Percentiles rank a stretch among this genome's conserved stretches.
Conservation (phyloP, 2,329 filamentous ascomycete species). For the Phialemonium atrogriseum region DNA sequence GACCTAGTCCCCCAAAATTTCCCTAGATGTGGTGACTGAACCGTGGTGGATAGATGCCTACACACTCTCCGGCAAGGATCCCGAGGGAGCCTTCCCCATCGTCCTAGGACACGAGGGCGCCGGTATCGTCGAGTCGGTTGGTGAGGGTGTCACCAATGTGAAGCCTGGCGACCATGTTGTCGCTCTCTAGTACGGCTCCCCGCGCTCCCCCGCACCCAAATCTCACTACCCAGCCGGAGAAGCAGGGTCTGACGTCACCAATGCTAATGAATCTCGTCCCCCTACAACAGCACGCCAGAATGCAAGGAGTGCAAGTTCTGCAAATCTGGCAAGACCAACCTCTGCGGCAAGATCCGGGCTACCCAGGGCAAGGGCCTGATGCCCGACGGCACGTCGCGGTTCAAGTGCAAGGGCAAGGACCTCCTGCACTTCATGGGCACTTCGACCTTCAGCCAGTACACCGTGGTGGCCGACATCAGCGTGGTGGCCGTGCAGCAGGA, state of each 20-base stretch:
- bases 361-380: slow-evolving; percentile 95
- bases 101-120: slow-evolving; percentile 87
- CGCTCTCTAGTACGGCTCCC: slow-evolving; percentile 64
- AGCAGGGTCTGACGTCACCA: neutral
- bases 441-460: slow-evolving; percentile 98
- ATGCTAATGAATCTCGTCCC: too few species aligned
- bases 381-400: slow-evolving; percentile 92
- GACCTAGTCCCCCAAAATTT: too few species aligned
- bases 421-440: slow-evolving; percentile 99
- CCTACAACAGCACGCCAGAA: slow-evolving; percentile 69
- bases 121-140: slow-evolving; percentile 85
- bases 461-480: slow-evolving; percentile 96
- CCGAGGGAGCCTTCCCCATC: slow-evolving; percentile 87
- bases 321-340: slow-evolving; percentile 98
- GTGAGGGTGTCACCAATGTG: slow-evolving; percentile 89
- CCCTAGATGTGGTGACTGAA: neutral
- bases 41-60: slow-evolving; percentile 64
- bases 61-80: slow-evolving; percentile 92
- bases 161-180: slow-evolving; percentile 90
- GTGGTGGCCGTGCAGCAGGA: slow-evolving; percentile 87
- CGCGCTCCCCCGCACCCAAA: slow-evolving; percentile 6
- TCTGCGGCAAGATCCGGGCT: slow-evolving; percentile 96
- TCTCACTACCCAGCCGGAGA: slow-evolving; percentile 8
- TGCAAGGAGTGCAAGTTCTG: slow-evolving; percentile 99
- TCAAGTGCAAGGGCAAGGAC: slow-evolving; percentile 90